Evolutionary conservation across 2,329 filamentous ascomycete species (phyloP).

Genomic region (Phaeosphaeriaceae sp.): DNA sequence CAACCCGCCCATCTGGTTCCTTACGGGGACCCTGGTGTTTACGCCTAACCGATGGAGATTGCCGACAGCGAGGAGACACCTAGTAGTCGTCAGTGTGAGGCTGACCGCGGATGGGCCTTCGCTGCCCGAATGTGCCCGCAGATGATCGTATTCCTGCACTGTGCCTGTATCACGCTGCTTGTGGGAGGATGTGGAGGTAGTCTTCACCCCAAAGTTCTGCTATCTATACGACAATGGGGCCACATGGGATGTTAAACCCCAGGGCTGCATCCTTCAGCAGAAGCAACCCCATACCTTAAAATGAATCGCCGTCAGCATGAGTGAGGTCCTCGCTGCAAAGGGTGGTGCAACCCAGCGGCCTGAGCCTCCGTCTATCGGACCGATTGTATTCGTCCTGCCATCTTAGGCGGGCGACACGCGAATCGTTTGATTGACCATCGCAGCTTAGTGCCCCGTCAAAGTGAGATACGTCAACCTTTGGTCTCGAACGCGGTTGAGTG

Average conservation of each 20-base stretch:
- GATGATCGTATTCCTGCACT: constrained; percentile 22
- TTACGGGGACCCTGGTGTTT: background rate
- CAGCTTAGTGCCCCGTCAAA: constrained; percentile 25
- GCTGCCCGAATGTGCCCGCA: constrained; percentile 21
- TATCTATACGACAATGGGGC: background rate
- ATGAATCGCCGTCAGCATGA: constrained; percentile 11
- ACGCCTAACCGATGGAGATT: constrained; percentile 2
- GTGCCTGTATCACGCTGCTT: constrained; percentile 8
- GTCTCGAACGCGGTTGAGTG: constrained; percentile 34
- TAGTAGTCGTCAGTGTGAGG: constrained; percentile 1
- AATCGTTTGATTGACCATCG: constrained; percentile 24
- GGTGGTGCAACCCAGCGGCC: constrained; percentile 30
- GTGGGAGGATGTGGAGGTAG: constrained; percentile 6
- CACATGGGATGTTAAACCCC: background rate
- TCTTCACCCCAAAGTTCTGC: background rate
- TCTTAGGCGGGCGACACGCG: constrained; percentile 33
- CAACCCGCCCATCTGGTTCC: too few relatives aligned
- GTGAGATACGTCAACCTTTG: constrained; percentile 22
- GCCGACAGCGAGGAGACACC: background rate
- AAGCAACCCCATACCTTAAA: background rate
- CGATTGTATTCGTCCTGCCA: constrained; percentile 36
- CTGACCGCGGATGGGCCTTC: constrained; percentile 7
- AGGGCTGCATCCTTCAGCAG: constrained; percentile 25
- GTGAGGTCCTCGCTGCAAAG: constrained; percentile 26
- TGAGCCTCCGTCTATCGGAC: constrained; percentile 37